These are phyloP conservation scores for Penicillium dipodomyicola DNA, from an alignment of 495 filamentous ascomycete species.

Conservation along the genomic window DNA sequence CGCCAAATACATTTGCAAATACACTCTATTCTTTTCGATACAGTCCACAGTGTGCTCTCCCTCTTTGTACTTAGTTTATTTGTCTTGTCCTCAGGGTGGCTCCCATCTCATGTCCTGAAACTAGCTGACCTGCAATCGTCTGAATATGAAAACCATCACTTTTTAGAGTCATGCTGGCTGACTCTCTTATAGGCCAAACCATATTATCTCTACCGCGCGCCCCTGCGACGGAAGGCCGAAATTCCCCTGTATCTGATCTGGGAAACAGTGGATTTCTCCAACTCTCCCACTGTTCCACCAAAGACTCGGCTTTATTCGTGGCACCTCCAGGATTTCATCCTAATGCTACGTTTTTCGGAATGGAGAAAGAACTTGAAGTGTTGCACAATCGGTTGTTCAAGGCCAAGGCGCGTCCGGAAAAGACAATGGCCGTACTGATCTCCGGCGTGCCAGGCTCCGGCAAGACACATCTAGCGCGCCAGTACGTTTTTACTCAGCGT, in stretches of 20 bases:
- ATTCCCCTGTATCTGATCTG: constrained; percentile 28
- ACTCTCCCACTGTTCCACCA: constrained; percentile 24
- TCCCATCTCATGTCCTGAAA: constrained; percentile 23
- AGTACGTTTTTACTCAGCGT: constrained; percentile 71
- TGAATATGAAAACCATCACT: constrained; percentile 10
- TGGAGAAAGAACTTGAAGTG: constrained; percentile 65
- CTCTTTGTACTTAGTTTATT: constrained; percentile 22
- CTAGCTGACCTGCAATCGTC: constrained; percentile 22
- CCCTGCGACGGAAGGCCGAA: constrained; percentile 25
- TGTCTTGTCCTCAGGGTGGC: constrained; percentile 18
- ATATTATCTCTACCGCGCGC: constrained; percentile 16
- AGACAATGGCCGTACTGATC: constrained; percentile 67
- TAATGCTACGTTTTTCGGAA: constrained; percentile 73
- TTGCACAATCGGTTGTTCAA: constrained; percentile 68
- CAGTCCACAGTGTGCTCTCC: background rate
- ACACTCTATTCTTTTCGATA: background rate
- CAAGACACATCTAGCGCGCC: constrained; percentile 77
- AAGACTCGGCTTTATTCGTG: constrained; percentile 50
- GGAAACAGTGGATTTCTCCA: constrained; percentile 23
- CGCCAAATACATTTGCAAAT: background rate
- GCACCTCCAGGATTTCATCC: constrained; percentile 74
- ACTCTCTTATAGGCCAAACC: constrained; percentile 31
- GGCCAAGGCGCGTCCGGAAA: constrained; percentile 56
- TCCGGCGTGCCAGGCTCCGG: constrained; percentile 73
- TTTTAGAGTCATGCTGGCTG: constrained; percentile 34